Evolutionary conservation across 1,284 basidiomycete species (phyloP).

Genomic region (Ganoderma lingzhi): DNA sequence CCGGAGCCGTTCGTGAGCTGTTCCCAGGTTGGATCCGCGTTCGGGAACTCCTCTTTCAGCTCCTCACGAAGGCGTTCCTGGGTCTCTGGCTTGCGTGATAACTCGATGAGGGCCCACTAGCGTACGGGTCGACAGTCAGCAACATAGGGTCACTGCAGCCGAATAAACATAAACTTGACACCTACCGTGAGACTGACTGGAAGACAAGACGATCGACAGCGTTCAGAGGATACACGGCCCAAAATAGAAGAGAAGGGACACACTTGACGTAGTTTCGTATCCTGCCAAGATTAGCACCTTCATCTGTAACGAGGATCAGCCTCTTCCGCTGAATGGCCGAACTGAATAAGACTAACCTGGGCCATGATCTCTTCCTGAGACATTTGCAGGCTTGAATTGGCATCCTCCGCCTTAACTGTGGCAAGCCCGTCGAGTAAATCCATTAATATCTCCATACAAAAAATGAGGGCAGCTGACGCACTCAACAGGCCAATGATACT

Average conservation of each 20-base stretch:
- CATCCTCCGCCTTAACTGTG: slow-evolving; percentile 60
- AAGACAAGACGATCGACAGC: neutral
- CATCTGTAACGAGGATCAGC: slow-evolving; percentile 38
- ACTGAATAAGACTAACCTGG: slow-evolving; percentile 43
- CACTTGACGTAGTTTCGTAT: slow-evolving; percentile 53
- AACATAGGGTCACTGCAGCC: neutral
- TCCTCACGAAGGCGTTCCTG: slow-evolving; percentile 53
- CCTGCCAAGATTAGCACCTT: slow-evolving; percentile 49
- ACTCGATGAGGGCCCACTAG: slow-evolving; percentile 44
- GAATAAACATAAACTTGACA: neutral
- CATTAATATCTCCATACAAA: no score
- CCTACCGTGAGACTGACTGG: slow-evolving; percentile 37
- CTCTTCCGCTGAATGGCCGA: neutral
- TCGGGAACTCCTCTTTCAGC: slow-evolving; percentile 39
- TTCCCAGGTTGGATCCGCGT: slow-evolving; percentile 44
- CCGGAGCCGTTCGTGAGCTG: slow-evolving; percentile 39
- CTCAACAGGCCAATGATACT: slow-evolving; percentile 64
- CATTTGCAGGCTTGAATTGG: slow-evolving; percentile 53
- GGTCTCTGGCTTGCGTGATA: slow-evolving; percentile 42
- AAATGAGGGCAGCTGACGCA: slow-evolving; percentile 38
- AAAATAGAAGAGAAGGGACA: slow-evolving; percentile 20
- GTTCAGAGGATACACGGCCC: neutral
- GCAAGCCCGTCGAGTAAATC: neutral
- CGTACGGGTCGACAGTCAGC: neutral
- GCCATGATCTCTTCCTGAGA: slow-evolving; percentile 74